Percentiles rank a stretch among this genome's conserved stretches.
These are phyloP conservation scores for Penicillium diatomitis DNA, from an alignment of 495 filamentous ascomycete species.

Conservation along the genomic window DNA sequence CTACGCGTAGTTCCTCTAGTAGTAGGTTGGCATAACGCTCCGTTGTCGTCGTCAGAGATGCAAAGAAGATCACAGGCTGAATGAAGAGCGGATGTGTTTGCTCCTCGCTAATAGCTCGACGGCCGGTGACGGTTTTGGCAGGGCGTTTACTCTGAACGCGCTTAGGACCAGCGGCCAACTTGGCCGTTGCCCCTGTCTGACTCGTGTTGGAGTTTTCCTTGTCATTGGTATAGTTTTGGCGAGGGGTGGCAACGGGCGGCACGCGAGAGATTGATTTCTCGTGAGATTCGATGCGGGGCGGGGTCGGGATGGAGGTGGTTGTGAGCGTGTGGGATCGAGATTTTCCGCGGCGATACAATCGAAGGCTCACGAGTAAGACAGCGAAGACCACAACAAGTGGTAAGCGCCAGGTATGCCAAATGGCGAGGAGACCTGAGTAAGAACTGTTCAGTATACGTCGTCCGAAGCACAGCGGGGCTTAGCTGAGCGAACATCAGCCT, in stretches of 20 bases:
- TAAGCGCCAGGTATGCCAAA: slow-evolving; percentile 35
- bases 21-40: slow-evolving; percentile 55
- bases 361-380: slow-evolving; percentile 18
- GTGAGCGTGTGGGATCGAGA: slow-evolving; percentile 19
- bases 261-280: slow-evolving; percentile 14
- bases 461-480: too few relatives aligned
- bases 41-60: slow-evolving; percentile 73
- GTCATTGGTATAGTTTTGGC: too few relatives aligned
- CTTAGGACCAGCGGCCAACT: slow-evolving; percentile 26
- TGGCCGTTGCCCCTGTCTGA: slow-evolving; percentile 1
- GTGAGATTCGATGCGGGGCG: slow-evolving; percentile 24
- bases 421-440: slow-evolving; percentile 20
- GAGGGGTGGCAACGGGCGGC: neutral
- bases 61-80: slow-evolving; percentile 79
- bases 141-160: slow-evolving; percentile 32
- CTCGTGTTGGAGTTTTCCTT: too few relatives aligned
- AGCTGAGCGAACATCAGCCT: too few relatives aligned
- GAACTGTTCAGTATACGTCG: neutral
- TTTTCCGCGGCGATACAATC: slow-evolving; percentile 16
- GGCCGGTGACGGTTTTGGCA: slow-evolving; percentile 17
- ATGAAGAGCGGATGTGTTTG: slow-evolving; percentile 29
- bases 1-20: slow-evolving; percentile 39
- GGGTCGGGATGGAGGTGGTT: slow-evolving; percentile 26
- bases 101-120: slow-evolving; percentile 10
- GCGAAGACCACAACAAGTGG: slow-evolving; percentile 24